Evolutionary conservation across 352 stramenopile species (phyloP).

Genomic region (Globisporangium nodosum): DNA sequence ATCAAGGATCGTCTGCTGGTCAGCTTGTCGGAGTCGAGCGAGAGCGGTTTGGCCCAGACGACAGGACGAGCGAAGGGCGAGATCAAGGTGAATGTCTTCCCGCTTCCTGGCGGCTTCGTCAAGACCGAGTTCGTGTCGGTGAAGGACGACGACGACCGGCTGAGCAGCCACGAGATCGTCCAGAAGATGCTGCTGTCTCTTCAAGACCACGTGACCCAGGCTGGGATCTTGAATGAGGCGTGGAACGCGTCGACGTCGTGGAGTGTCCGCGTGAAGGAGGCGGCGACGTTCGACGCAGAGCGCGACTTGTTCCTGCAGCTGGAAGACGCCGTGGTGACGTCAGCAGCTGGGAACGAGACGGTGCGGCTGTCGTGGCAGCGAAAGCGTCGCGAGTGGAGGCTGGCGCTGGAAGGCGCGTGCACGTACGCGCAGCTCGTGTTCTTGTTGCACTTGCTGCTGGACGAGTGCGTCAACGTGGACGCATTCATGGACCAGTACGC

Average conservation of each 20-base stretch:
- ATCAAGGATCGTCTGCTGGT: conserved; percentile 34
- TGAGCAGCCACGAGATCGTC: conserved; percentile 39
- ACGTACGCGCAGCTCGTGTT: conserved; percentile 75
- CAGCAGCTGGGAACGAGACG: conserved; percentile 6
- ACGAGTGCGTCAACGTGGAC: conserved; percentile 76
- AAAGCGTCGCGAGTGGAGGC: conserved; percentile 70
- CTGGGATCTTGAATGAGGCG: conserved; percentile 40
- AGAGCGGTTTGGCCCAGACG: conserved; percentile 9
- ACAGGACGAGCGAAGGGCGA: conserved; percentile 23
- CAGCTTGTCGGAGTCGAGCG: conserved; percentile 19
- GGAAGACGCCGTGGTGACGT: conserved; percentile 43
- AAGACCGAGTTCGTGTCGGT: conserved; percentile 45
- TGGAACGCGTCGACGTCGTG: conserved; percentile 45
- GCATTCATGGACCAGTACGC: conserved; percentile 76
- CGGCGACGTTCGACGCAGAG: conserved; percentile 25
- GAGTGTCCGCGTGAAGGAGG: conserved; percentile 30
- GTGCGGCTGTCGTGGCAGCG: conserved; percentile 67
- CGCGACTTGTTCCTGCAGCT: conserved; percentile 49
- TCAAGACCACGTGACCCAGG: conserved; percentile 43
- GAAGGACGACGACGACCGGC: conserved; percentile 27
- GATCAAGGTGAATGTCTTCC: conserved; percentile 62
- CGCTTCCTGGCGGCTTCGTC: conserved; percentile 44
- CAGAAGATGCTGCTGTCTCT: conserved; percentile 62
- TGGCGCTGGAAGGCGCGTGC: conserved; percentile 50
- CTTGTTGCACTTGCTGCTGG: conserved; percentile 61